A percentile compares a stretch with the other conserved stretches of the same genome.
These are phyloP conservation scores for Melastoma malabathricum DNA, from an alignment of 345 rosid species.

Conservation along the genomic window DNA sequence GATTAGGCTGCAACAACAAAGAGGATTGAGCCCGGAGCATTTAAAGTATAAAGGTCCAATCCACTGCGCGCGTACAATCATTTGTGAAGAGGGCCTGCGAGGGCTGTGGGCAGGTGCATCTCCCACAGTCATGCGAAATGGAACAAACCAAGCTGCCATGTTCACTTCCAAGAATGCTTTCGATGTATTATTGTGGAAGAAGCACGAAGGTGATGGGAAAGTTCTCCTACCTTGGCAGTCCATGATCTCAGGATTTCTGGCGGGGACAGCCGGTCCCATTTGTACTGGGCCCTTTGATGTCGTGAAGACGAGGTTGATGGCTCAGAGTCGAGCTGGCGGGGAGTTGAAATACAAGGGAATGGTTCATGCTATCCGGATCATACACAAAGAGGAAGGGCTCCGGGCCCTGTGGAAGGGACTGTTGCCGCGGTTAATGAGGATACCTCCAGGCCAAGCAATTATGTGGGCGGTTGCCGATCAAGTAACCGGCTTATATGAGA, in stretches of 20 bases:
- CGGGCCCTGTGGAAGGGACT: constrained; percentile 83
- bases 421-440: constrained; percentile 91
- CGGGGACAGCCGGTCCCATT: constrained; percentile 84
- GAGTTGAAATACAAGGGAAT: constrained; percentile 70
- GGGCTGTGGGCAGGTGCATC: constrained; percentile 98
- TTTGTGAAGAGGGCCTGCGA: constrained; percentile 58
- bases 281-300: constrained; percentile 98
- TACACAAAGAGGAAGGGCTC: constrained; percentile 74
- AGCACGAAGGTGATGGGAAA: constrained; percentile 87
- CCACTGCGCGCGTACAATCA: constrained; percentile 62
- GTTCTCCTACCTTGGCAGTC: constrained; percentile 86
- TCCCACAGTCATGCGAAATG: constrained; percentile 94
- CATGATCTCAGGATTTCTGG: constrained; percentile 91
- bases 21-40: constrained; percentile 62
- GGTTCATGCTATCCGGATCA: constrained; percentile 79
- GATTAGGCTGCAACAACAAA: constrained; percentile 91
- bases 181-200: constrained; percentile 75
- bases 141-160: constrained; percentile 97
- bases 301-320: constrained; percentile 96
- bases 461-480: constrained; percentile 99
- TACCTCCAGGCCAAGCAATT: constrained; percentile 95
- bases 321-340: constrained; percentile 55
- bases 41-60: constrained; percentile 87
- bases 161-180: constrained; percentile 82
- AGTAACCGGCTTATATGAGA: constrained; percentile 70